A percentile compares a stretch with the other conserved stretches of the same genome.
phyloP scores from a whole-genome alignment of 805 yeast species.

The Candida bentonensis region DNA sequence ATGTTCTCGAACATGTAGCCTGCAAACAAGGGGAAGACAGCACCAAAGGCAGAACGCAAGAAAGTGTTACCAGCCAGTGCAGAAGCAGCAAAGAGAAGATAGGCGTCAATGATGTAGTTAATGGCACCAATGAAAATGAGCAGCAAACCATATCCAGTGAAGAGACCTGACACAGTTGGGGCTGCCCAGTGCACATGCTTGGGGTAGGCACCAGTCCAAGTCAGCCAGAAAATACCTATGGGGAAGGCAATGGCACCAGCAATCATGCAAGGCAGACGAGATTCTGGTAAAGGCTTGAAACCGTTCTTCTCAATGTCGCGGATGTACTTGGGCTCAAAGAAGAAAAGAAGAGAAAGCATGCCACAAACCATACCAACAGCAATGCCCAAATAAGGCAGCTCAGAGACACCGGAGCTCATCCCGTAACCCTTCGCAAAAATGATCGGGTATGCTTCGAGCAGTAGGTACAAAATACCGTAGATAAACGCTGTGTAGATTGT shows the following conservation, averaged over 20 bases:
- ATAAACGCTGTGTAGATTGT: conserved; percentile 25
- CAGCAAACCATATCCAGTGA: conserved; percentile 55
- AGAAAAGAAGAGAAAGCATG: conserved; percentile 34
- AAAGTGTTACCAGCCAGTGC: conserved; percentile 65
- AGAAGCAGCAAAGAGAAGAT: conserved; percentile 60
- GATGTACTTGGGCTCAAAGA: conserved; percentile 38
- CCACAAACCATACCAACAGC: conserved; percentile 54
- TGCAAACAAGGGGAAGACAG: conserved; percentile 61
- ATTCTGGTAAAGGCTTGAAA: conserved; percentile 56
- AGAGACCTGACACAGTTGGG: conserved; percentile 53
- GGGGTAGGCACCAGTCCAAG: conserved; percentile 76
- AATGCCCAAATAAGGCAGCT: conserved; percentile 71
- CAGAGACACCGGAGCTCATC: conserved; percentile 46
- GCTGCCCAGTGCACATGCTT: conserved; percentile 65
- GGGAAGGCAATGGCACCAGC: conserved; percentile 57
- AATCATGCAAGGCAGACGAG: conserved; percentile 64
- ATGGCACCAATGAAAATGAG: conserved; percentile 55
- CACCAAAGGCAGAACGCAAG: conserved; percentile 54
- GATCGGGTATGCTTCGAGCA: conserved; percentile 24
- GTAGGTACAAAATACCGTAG: conserved; percentile 25
- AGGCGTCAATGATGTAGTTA: conserved; percentile 61
- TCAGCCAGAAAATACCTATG: conserved; percentile 71
- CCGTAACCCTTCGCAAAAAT: conserved; percentile 36
- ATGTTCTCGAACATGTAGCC: conserved; percentile 52
- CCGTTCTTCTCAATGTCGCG: conserved; percentile 35